phyloP scores from a whole-genome alignment of 108 stramenopile genomes.

The Nannochloropsis salina region DNA sequence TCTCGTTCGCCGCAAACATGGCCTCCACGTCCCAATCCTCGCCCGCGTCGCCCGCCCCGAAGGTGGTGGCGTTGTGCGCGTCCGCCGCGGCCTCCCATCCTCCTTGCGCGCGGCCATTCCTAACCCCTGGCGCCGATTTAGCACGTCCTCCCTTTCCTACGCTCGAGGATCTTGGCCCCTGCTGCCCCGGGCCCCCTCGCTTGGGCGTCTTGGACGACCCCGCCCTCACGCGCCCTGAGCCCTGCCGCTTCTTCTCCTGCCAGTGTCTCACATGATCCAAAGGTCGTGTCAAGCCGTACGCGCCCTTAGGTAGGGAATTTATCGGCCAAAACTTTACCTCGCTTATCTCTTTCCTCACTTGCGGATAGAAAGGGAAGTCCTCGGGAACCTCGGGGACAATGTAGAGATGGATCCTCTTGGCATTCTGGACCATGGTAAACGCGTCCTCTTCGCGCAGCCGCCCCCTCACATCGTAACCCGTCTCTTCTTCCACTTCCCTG shows the following conservation, averaged over 20 bases:
- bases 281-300: background rate
- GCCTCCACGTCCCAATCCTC: constrained; percentile 33
- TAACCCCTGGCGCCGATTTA: background rate
- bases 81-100: background rate
- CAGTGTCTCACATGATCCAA: background rate
- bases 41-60: constrained; percentile 20
- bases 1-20: constrained; percentile 34
- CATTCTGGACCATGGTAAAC: constrained; percentile 13
- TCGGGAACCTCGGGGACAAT: background rate
- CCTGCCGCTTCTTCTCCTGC: background rate
- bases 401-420: background rate
- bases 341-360: constrained; percentile 1
- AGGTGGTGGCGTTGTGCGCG: background rate
- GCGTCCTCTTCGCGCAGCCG: background rate
- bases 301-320: background rate
- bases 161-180: background rate
- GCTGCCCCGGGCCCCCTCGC: background rate
- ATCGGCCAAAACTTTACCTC: background rate
- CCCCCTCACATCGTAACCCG: constrained; percentile 28
- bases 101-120: background rate
- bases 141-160: background rate
- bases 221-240: too few relatives aligned
- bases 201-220: background rate
- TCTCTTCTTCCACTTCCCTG: constrained; percentile 53
- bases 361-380: background rate